phyloP scores from a whole-genome alignment of 495 filamentous ascomycete genomes.

The Entonaema liquescens region DNA sequence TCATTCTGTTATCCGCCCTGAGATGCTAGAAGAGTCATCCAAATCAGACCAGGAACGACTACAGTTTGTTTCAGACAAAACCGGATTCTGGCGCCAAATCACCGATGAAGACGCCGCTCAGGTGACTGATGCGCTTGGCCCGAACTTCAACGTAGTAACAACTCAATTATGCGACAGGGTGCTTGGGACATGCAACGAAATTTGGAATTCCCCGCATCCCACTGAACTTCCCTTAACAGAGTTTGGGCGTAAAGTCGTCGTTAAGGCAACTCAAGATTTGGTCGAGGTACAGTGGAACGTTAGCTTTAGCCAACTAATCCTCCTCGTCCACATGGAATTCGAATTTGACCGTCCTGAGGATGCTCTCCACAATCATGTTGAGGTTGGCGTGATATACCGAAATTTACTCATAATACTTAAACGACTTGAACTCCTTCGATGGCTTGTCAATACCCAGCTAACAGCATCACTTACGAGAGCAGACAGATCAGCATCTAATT shows the following conservation, averaged over 20 bases:
- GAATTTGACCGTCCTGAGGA: constrained; percentile 75
- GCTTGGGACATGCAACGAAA: constrained; percentile 48
- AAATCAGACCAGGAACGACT: constrained; percentile 74
- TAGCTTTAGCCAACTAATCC: constrained; percentile 81
- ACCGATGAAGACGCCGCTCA: constrained; percentile 72
- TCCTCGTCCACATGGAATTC: constrained; percentile 82
- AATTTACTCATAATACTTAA: constrained; percentile 72
- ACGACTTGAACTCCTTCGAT: constrained; percentile 79
- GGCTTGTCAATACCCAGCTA: constrained; percentile 73
- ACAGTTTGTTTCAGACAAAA: constrained; percentile 73
- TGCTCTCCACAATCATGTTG: constrained; percentile 67
- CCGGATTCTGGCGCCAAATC: constrained; percentile 75
- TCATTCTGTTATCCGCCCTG: constrained; percentile 66
- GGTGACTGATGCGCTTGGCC: constrained; percentile 64
- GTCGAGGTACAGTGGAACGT: constrained; percentile 72
- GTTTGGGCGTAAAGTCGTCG: constrained; percentile 75
- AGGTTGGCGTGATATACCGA: constrained; percentile 72
- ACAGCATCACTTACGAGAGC: constrained; percentile 50
- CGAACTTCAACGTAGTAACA: constrained; percentile 61
- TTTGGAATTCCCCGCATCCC: constrained; percentile 36
- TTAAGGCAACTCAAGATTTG: constrained; percentile 81
- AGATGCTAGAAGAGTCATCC: constrained; percentile 74
- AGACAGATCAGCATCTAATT: constrained; percentile 41
- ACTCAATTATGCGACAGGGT: constrained; percentile 62
- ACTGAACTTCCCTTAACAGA: constrained; percentile 64